A percentile compares a stretch with the other conserved stretches of the same genome.
Conservation (phyloP, 1,284 basidiomycete species). For the Austroboletus novae-zelandiae region DNA sequence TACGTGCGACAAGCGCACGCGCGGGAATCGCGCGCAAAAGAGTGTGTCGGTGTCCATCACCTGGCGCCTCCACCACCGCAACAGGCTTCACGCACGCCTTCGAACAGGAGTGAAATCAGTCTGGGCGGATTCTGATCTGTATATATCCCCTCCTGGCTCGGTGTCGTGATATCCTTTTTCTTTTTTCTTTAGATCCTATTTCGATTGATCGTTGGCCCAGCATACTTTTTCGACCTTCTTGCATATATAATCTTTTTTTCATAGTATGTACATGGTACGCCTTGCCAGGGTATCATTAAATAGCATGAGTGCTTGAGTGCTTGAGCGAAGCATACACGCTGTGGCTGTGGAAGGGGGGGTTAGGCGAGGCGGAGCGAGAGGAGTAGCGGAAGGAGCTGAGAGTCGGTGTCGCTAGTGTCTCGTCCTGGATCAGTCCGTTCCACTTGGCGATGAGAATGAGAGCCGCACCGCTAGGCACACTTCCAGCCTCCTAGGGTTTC, state of each 20-base stretch:
- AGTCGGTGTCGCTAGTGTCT: too few relatives aligned
- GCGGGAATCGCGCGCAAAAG: constrained; percentile 46
- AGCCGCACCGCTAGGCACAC: too few relatives aligned
- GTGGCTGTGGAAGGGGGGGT: too few relatives aligned
- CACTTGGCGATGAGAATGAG: too few relatives aligned
- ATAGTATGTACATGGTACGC: constrained; percentile 1
- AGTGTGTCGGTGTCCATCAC: constrained; percentile 31
- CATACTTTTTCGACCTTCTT: constrained; percentile 31
- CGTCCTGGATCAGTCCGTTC: too few relatives aligned
- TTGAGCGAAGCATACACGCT: too few relatives aligned
- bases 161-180: neutral
- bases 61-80: constrained; percentile 33
- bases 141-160: neutral
- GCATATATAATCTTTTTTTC: constrained; percentile 18
- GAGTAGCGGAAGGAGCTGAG: too few relatives aligned
- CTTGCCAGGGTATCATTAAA: neutral
- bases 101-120: constrained; percentile 50
- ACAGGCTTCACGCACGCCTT: constrained; percentile 40
- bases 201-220: constrained; percentile 1
- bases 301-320: neutral
- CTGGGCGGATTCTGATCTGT: constrained; percentile 34
- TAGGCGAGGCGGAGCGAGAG: too few relatives aligned
- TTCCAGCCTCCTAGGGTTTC: too few relatives aligned
- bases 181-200: neutral
- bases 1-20: constrained; percentile 74